phyloP scores from a whole-genome alignment of 306 rosid species.

The Cicer judaicum region DNA sequence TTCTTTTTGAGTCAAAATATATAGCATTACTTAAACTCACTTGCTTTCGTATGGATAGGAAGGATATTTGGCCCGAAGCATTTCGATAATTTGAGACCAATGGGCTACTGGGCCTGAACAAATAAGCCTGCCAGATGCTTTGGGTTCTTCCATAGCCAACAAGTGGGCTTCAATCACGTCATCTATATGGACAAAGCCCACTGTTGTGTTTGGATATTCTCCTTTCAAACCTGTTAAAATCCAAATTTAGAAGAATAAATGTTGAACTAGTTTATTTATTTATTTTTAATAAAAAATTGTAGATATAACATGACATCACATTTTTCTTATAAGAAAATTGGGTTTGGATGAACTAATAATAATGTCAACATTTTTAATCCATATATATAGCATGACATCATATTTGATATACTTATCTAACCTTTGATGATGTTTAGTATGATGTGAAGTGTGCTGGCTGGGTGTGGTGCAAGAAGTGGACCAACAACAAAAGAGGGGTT shows the following conservation, averaged over 20 bases:
- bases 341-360: no score
- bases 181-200: conserved; percentile 89
- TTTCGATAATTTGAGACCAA: conserved; percentile 74
- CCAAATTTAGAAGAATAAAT: no score
- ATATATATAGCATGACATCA: background rate
- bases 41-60: conserved; percentile 66
- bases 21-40: conserved; percentile 45
- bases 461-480: conserved; percentile 79
- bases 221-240: conserved; percentile 56
- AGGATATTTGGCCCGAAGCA: conserved; percentile 70
- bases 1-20: no score
- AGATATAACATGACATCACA: no score
- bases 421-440: conserved; percentile 66
- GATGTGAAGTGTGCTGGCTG: conserved; percentile 69
- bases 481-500: conserved; percentile 83
- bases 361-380: no score
- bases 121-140: conserved; percentile 74
- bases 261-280: no score
- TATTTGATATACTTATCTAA: conserved; percentile 24
- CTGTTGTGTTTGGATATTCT: conserved; percentile 71
- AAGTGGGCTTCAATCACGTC: conserved; percentile 78
- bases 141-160: conserved; percentile 71
- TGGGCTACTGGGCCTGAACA: conserved; percentile 83
- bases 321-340: no score
- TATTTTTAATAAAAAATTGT: no score